Percentiles rank a stretch among this genome's conserved stretches.
Evolutionary conservation across 768 basidiomycete genomes (phyloP).

Genomic region (Galerina marginata): DNA sequence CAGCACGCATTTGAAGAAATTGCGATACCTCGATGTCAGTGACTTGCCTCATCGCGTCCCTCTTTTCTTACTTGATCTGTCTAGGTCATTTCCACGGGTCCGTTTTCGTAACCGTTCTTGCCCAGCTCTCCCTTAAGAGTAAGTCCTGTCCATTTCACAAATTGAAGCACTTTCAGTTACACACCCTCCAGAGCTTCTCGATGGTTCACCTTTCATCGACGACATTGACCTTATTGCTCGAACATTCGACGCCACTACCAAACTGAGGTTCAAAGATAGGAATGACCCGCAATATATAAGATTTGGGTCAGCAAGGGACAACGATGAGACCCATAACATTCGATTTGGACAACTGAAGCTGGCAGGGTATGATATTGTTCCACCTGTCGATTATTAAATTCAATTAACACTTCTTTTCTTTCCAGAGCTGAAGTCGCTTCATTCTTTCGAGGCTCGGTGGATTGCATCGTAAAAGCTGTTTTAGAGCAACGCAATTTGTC

Average conservation of each 20-base stretch:
- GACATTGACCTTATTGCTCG: slow-evolving; percentile 46
- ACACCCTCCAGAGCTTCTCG: slow-evolving; percentile 38
- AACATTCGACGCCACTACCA: slow-evolving; percentile 44
- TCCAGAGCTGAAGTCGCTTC: slow-evolving; percentile 38
- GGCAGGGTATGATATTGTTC: slow-evolving; percentile 20
- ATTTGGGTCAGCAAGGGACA: slow-evolving; percentile 51
- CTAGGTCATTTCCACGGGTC: slow-evolving; percentile 56
- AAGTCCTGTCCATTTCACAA: not conserved
- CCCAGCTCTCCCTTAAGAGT: slow-evolving; percentile 15
- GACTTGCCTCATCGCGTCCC: not conserved
- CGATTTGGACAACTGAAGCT: slow-evolving; percentile 53
- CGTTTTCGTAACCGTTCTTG: slow-evolving; percentile 28
- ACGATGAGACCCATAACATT: slow-evolving; percentile 44
- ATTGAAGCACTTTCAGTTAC: too few species aligned
- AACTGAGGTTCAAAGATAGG: slow-evolving; percentile 37
- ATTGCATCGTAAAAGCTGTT: slow-evolving; percentile 40
- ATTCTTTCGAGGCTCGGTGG: slow-evolving; percentile 44
- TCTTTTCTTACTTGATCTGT: not conserved
- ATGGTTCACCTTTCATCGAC: slow-evolving; percentile 44
- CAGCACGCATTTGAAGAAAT: slow-evolving; percentile 50
- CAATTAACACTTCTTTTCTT: not conserved
- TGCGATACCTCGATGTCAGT: slow-evolving; percentile 47
- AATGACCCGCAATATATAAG: slow-evolving; percentile 49
- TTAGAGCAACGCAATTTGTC: slow-evolving; percentile 7
- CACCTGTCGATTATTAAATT: not conserved